Conservation (phyloP, 768 basidiomycete species). For the Butyriboletus loyo region DNA sequence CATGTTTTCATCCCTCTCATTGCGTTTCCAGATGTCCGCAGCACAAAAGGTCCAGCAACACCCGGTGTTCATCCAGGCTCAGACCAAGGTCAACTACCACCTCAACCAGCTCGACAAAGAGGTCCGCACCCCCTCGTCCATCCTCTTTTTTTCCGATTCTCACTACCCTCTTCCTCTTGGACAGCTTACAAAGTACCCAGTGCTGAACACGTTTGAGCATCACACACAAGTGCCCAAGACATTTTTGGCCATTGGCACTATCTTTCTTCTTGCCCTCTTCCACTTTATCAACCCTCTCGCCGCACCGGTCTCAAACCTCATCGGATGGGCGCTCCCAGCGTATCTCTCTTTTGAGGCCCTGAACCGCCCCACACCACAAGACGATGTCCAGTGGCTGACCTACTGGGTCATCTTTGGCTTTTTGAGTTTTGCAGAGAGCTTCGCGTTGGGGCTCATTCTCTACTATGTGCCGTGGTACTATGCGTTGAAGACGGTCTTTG, state of each 20-base stretch:
- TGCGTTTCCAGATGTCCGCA: slow-evolving; percentile 60
- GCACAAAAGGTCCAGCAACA: slow-evolving; percentile 84
- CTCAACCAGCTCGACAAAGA: slow-evolving; percentile 93
- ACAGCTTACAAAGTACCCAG: slow-evolving; percentile 83
- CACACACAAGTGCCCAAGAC: slow-evolving; percentile 93
- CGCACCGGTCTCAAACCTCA: slow-evolving; percentile 86
- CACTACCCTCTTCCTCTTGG: background rate
- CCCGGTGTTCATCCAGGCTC: slow-evolving; percentile 80
- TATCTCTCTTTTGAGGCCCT: slow-evolving; percentile 95
- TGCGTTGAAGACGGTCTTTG: slow-evolving; percentile 86
- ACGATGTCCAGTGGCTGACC: slow-evolving; percentile 94
- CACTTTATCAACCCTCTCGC: slow-evolving; percentile 91
- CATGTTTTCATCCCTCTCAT: background rate
- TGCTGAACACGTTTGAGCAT: slow-evolving; percentile 79
- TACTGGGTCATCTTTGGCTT: slow-evolving; percentile 97
- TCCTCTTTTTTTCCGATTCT: background rate
- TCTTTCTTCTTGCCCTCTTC: slow-evolving; percentile 63
- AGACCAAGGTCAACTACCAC: slow-evolving; percentile 80
- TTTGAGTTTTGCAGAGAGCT: slow-evolving; percentile 89
- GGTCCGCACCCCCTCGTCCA: slow-evolving; percentile 44
- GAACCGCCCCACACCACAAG: slow-evolving; percentile 76
- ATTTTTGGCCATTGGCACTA: slow-evolving; percentile 75
- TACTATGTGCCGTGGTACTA: slow-evolving; percentile 96
- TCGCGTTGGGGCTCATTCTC: slow-evolving; percentile 78
- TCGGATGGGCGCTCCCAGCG: slow-evolving; percentile 93